Base-by-base conservation (phyloP, 2,329 filamentous ascomycete species). In the Pseudogymnoascus sp. region DNA sequence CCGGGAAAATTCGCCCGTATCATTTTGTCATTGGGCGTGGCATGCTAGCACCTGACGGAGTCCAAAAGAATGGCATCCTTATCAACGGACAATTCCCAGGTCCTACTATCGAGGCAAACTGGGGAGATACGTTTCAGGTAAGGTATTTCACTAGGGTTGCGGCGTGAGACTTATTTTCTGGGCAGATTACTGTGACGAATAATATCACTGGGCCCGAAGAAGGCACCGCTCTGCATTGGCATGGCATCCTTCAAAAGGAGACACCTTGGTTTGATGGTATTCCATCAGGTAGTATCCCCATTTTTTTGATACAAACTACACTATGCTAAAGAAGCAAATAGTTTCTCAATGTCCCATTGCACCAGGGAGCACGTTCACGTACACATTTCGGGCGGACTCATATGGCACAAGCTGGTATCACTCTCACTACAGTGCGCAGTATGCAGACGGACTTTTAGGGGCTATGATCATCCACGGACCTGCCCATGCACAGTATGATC, bases 331-430 rank as follows among this genome's bases (percentile, higher is more conserved):
- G 5, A 25, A 12, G 25, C 25, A 12, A 42, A 42, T 13, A 25
- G 66, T 83, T 25, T 78, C 78, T 5, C 86, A 90, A 71, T 91
- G 88, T 65, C 87, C 87, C 1, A 84, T 89, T 63, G 74, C 82
- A 0, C 80, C 82, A 0, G 81, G 67, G 5, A 31, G 61, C 10
- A 65, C 65, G 12, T 71, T 72, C 42, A 71, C 67, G 7, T 72
- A 72, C 58, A 63, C 48, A 2, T 72, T 72, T 64, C 62, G 64
- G 33, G 69, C 70, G 3, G 64, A 65, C 42, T 61, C 68, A 3
- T 72, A 84, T 69, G 81, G 84, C 7, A 74, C 79, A 0, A 76
- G 75, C 2, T 86, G 82, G 81, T 87, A 86, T 61, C 85, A 87
- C 69, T 83, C 80, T 1, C 85, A 87, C 69, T 82, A 82, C 66